Base-by-base conservation (phyloP, 768 basidiomycete genomes). In the Suillus subluteus region DNA sequence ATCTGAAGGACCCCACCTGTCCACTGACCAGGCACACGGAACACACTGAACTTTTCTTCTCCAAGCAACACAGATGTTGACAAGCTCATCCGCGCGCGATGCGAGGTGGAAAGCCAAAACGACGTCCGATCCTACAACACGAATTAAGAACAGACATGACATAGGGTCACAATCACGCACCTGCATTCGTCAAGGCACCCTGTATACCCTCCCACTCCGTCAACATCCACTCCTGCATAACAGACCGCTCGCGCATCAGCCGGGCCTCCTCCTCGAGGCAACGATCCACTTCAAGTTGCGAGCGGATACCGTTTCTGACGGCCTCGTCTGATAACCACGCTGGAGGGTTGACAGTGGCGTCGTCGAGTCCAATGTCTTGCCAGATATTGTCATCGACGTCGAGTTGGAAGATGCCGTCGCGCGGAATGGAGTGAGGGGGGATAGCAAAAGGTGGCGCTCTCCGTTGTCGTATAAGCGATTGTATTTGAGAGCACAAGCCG, bases 371-470 rank as follows among this genome's bases (percentile, higher is more conserved):
- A 64, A 71, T 21, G 61, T 79, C 75, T 58, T 78, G 72, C 78
- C 79, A 81, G 18, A 80, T 78, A 23, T 69, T 66, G 67, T 79
- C 76, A 70, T 80, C 79, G n/a, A 81, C 76, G 70, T 80, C 79
- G 2, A 81, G 68, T 0, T 67, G 62, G 43, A 74, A 81, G 3
- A 81, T 48, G 1, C 69, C 67, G 7, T 71, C 62, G 4, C 4
- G 30, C 26, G 2, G 70, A 62, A 46, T 80, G 75, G 4, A 54
- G 55, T 12, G 58, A 43, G 12, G 79, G 78, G 67, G 64, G 0
- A 70, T n/a, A 3, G 73, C 73, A 37, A 69, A 64, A 3, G 35
- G 32, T 5, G 78, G 77, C 1, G 76, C 76, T 40, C 68, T 65
- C 18, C 62, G 13, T 0, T 37, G 6, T 5, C 41, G 40, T 30